Evolutionary conservation across 1,284 basidiomycete genomes (phyloP), one percentile per base, ranked within the genome.

Genomic region (Neonothopanus nambi): DNA sequence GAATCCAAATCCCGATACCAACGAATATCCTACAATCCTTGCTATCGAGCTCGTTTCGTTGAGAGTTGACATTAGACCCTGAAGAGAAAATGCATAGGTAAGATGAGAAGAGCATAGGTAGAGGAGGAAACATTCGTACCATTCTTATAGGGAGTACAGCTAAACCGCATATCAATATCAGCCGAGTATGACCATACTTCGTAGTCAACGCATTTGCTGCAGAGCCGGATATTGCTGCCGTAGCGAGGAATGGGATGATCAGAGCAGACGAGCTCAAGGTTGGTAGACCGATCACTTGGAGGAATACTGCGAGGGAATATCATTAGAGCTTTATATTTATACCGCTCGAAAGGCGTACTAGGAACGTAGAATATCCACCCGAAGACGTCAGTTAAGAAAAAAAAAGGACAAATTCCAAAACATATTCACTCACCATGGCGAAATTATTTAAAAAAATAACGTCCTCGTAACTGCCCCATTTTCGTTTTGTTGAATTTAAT

Each of bases 361-460:
- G 67, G 67, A n/a, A 69, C 54, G 57, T 70, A 70, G 59, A 70
- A 68, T 20, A 65, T 66, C 67, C 68, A 46, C 11, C 5, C 36
- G 47, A 50, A 38, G 12, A 48, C 17, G 39, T 46, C 17, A 28
- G 23, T 45, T 20, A 47, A 43, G 45, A 37, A 30, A n/a, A n/a
- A n/a, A n/a, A n/a, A n/a, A n/a, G n/a, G n/a, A 36, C 38, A 26
- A 47, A n/a, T 42, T 13, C 48, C 26, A 28, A 28, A 28, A 11
- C n/a, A n/a, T 11, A 57, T 33, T 30, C 24, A 53, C 63, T 33
- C 51, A 65, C 68, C 50, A 61, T 63, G 15, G 67, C 61, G 57
- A 64, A 71, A 15, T 69, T 57, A 51, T 68, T 68, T 57, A 70
- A 71, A 57, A 69, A 69, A 68, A 51, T 28, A 69, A 54, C 9